Evolutionary conservation across 169 alveolate genomes (phyloP).

Genomic region (Cryptosporidium baileyi): DNA sequence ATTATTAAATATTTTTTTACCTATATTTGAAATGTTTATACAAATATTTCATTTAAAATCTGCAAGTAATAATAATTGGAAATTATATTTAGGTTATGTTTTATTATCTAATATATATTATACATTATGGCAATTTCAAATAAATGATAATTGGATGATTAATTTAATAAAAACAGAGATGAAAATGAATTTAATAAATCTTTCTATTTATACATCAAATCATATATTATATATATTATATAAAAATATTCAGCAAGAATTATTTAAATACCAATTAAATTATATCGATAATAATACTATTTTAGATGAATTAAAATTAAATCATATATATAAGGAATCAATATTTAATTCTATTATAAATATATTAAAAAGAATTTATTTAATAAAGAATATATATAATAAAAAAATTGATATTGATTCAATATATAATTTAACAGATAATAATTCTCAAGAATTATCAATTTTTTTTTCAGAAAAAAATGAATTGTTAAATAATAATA

Average conservation of each 20-base stretch:
- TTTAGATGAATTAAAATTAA: not conserved
- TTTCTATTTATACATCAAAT: not conserved
- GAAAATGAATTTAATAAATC: not conserved
- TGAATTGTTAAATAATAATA: not conserved
- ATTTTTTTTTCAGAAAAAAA: not conserved
- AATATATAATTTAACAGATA: not conserved
- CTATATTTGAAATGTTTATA: conserved; percentile 3
- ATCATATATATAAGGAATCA: not conserved
- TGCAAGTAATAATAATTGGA: not conserved
- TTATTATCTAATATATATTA: not conserved
- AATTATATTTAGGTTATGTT: conserved; percentile 8
- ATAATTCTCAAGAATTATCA: not conserved
- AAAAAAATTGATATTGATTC: not conserved
- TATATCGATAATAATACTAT: not conserved
- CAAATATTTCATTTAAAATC: conserved; percentile 13
- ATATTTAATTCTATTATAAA: not conserved
- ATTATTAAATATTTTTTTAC: not conserved
- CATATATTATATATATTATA: not conserved
- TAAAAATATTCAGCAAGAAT: not conserved
- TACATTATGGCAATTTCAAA: conserved; percentile 36
- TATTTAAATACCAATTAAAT: not conserved
- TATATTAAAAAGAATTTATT: not conserved
- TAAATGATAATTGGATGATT: not conserved
- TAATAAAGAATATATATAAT: not conserved
- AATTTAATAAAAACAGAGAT: not conserved